Evolutionary conservation across 306 rosid species (phyloP), one percentile per base, ranked within the genome.

Genomic region (Citrullus mucosospermus): DNA sequence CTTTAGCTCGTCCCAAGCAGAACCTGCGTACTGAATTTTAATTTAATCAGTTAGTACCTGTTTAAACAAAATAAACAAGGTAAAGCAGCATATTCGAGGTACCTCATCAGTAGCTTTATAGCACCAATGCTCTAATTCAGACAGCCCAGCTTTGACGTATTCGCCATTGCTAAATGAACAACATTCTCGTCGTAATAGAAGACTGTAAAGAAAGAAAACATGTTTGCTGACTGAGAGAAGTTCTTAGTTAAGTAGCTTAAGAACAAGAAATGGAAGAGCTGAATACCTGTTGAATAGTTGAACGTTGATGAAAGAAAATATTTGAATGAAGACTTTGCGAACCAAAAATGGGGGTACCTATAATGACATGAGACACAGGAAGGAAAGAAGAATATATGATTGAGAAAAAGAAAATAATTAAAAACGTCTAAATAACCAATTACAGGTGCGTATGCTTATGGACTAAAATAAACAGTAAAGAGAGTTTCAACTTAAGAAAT

Each of bases 111-210:
- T 84, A 51, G 98, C 99, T 75, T 80, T 89, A 60, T 78, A 58
- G 54, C 98, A 96, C 99, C 99, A 96, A n/a, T 88, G 96, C 78
- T 96, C 99, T 80, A 96, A 84, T 85, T 96, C 99, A 66, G 96
- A 97, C 90, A 96, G 85, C 48, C 99, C 99, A 16, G 98, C 86
- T 86, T 96, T 96, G 69, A 96, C 93, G 43, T 90, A 96, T 84
- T 96, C 99, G 43, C 99, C 99, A 6, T 96, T 96, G 89, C 99
- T 96, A 89, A 96, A 96, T 22, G 99, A 96, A 88, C 99, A 96
- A 80, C 99, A 96, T 91, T 96, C 99, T 0, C 98, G 98, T 80
- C 98, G 92, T 92, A 96, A 85, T 82, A 96, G 89, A 84, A 96
- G 98, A 88, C 99, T 96, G 90, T 86, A 84, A 70, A 51, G 38